Percentiles rank a stretch among this genome's conserved stretches.
phyloP scores from a whole-genome alignment of 768 basidiomycete species.

The Tricholoma flavovirens region DNA sequence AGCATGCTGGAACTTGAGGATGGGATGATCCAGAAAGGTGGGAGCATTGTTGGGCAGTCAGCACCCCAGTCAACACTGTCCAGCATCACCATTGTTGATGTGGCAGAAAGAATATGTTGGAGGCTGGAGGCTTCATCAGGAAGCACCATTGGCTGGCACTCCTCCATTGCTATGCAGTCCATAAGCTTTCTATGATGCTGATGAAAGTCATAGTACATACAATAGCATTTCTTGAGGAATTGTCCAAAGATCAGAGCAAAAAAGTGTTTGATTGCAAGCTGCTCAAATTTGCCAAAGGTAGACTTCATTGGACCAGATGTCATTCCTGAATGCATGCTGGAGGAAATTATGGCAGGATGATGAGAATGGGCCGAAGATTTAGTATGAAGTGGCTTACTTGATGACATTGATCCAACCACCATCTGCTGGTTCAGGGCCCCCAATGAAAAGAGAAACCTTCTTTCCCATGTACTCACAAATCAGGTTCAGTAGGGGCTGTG shows the following conservation, averaged over 20 bases:
- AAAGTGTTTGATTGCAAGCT: not conserved
- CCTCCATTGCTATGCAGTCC: not conserved
- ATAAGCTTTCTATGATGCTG: not conserved
- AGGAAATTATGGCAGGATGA: not conserved
- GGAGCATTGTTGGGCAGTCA: not conserved
- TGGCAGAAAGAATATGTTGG: too few species aligned
- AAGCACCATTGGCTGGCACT: not conserved
- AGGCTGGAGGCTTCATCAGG: too few species aligned
- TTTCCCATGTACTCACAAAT: constrained; percentile 10
- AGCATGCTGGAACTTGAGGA: not conserved
- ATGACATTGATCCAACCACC: not conserved
- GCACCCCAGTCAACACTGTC: too few species aligned
- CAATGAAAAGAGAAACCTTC: constrained; percentile 10
- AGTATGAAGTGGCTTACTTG: not conserved
- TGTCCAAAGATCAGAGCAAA: not conserved
- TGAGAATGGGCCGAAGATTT: not conserved
- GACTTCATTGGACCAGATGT: not conserved
- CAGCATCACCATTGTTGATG: too few species aligned
- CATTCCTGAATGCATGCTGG: not conserved
- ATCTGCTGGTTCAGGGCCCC: constrained; percentile 4
- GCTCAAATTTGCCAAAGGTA: not conserved
- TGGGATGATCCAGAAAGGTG: not conserved
- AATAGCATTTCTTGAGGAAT: not conserved
- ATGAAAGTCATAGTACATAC: not conserved
- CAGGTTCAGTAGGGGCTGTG: constrained; percentile 9